Conservation (phyloP, 495 filamentous ascomycete genomes). For the Neurospora sp. region DNA sequence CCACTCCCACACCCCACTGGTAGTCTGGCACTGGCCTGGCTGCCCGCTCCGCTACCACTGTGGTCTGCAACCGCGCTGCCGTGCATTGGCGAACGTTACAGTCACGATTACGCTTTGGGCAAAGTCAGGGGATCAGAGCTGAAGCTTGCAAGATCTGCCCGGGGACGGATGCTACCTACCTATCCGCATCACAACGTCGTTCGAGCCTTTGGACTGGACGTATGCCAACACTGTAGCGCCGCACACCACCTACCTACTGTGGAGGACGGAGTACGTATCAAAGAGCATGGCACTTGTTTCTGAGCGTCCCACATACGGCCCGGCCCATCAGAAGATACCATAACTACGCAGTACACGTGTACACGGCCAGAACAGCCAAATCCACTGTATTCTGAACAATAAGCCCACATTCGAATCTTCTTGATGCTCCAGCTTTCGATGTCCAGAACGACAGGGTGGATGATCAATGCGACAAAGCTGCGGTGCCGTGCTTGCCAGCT, state of each 20-base stretch:
- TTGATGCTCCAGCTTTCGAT: background rate
- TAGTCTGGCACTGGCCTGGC: slow-evolving; percentile 22
- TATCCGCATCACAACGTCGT: slow-evolving; percentile 9
- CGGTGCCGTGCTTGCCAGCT: background rate
- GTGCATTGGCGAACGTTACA: slow-evolving; percentile 27
- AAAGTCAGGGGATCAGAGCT: slow-evolving; percentile 25
- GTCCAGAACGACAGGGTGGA: background rate
- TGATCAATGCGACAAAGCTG: background rate
- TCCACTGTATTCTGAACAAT: background rate
- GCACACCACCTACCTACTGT: background rate
- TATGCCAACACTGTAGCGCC: background rate
- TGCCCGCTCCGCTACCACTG: slow-evolving; percentile 19
- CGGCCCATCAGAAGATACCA: background rate
- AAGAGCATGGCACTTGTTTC: background rate
- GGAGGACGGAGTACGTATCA: background rate
- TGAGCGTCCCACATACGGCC: background rate
- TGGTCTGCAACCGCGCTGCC: slow-evolving; percentile 9
- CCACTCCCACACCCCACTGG: background rate
- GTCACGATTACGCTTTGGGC: slow-evolving; percentile 27
- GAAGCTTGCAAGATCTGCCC: slow-evolving; percentile 25
- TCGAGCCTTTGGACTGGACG: background rate
- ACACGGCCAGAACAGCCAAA: background rate
- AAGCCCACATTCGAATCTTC: background rate
- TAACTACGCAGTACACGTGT: background rate
- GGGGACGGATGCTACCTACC: slow-evolving; percentile 15